Base-by-base conservation (phyloP, 345 rosid species). In the Jatropha curcas region DNA sequence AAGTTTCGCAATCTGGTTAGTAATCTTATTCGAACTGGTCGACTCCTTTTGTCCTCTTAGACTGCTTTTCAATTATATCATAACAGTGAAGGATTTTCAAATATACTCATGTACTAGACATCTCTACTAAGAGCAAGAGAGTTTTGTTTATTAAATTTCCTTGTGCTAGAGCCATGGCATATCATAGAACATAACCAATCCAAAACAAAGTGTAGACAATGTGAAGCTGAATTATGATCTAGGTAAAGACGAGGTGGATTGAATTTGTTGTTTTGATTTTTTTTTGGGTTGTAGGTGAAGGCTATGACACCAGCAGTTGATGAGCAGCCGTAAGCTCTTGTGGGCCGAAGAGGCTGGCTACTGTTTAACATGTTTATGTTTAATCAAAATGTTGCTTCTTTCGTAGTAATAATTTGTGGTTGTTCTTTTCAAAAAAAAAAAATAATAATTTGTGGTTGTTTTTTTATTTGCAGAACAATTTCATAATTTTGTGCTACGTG, bases 1-100 rank as follows among this genome's bases (percentile, higher is more conserved):
- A 96, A 91, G 79, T 91, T 86, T 76, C 97, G 97, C n/a, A 87
- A 86, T 70, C 76, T 93, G 91, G 99, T 95, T 43, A 86, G 88
- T 64, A 11, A 48, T 48, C 52, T 48, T n/a, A 48, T 45, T 45
- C 17, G n/a, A n/a, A n/a, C n/a, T n/a, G n/a, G n/a, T n/a, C n/a
- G n/a, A n/a, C n/a, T n/a, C n/a, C n/a, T n/a, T n/a, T n/a, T n/a
- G n/a, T n/a, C n/a, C n/a, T n/a, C n/a, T n/a, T n/a, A n/a, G n/a
- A 37, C 8, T 10, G 50, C 3, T 45, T 45, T 45, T 45, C 50
- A 45, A 45, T 45, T 45, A 9, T 45, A 45, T 45, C 2, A 13
- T 10, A 45, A 45, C 50, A 7, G 19, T 9, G 2, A 45, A 9
- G 50, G 11, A 5, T 45, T 45, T 45, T 16, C 50, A 45, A 9